Evolutionary conservation across 257 asterid species (phyloP), one percentile per base, ranked within the genome.

Genomic region (Penstemon barbatus): DNA sequence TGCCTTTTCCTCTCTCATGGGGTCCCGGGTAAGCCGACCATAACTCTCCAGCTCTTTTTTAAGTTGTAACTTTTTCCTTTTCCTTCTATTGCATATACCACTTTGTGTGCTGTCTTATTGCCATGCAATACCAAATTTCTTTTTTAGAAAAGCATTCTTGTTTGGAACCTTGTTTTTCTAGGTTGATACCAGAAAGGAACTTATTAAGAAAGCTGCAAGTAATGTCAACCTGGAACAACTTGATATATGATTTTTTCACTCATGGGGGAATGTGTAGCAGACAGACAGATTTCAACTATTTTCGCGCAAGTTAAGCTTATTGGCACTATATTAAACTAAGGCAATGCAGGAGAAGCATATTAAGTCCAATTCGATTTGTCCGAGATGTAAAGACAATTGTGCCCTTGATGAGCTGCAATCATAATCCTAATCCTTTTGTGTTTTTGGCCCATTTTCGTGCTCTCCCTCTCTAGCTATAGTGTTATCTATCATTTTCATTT

Each of bases 1-100:
- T 61, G 91, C 85, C 45, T 94, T 94, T 70, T 94, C 99, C 5
- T 91, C 99, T 50, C 96, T 94, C 69, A 94, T 94, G 99, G 99
- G 99, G 36, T 12, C 95, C 59, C 83, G 92, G 81, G 99, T 87
- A 81, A 82, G 93, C 61, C 25, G 38, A 69, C 56, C 41, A 0
- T 43, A 58, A 43, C 46, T 41, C 41, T 41, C 41, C 56, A 33
- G 33, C 52, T 57, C 61, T 33, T 39, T 19, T 50, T 62, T 54
- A 10, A 9, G 57, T 56, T 52, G 13, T 67, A 8, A n/a, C 5
- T 12, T 69, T 36, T 2, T n/a, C 33, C 33, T 25, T 25, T 25
- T 25, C 2, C 65, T 38, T 25, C 33, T 39, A 38, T 18, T 18
- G 36, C 49, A 7, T 1, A 36, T 19, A 46, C 12, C 10, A 46